Evolutionary conservation across 2,329 filamentous ascomycete species (phyloP).

Genomic region (Thelonectria olida): DNA sequence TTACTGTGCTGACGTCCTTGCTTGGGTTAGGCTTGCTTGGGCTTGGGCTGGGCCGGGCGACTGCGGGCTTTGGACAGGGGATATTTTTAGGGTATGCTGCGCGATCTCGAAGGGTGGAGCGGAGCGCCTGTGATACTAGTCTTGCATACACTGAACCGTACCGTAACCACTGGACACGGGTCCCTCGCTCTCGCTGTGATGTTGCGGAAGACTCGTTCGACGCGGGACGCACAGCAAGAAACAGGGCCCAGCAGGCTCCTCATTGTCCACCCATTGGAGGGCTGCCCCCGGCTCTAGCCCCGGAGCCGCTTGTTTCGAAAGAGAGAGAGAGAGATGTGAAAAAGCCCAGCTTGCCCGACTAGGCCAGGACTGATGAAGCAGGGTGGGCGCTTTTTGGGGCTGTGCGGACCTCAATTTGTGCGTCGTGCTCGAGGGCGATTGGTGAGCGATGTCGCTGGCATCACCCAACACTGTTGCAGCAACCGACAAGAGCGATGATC

Average conservation of each 20-base stretch:
- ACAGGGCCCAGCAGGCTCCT: not conserved
- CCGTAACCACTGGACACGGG: not conserved
- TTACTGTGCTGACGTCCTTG: slow-evolving; percentile 17
- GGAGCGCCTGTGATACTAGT: not conserved
- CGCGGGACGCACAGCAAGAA: not conserved
- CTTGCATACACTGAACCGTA: not conserved
- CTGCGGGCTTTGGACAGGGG: slow-evolving; percentile 5
- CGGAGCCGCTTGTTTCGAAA: slow-evolving; percentile 19
- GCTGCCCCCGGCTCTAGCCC: not conserved
- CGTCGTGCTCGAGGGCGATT: slow-evolving; percentile 13
- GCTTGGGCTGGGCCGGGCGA: slow-evolving; percentile 4
- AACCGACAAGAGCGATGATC: not conserved
- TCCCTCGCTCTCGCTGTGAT: not conserved
- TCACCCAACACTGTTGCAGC: not conserved
- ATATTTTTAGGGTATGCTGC: slow-evolving; percentile 20
- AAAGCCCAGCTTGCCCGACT: not conserved
- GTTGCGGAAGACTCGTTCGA: not conserved
- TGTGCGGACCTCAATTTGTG: slow-evolving; percentile 21
- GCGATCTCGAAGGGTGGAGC: not conserved
- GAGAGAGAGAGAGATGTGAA: not conserved
- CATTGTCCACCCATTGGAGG: not conserved
- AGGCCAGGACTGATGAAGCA: not conserved
- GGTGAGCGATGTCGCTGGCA: too few relatives aligned
- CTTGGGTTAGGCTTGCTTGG: not conserved
- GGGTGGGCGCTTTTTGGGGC: not conserved